phyloP scores from a whole-genome alignment of 2,329 filamentous ascomycete genomes.

The Diaporthe helianthi region DNA sequence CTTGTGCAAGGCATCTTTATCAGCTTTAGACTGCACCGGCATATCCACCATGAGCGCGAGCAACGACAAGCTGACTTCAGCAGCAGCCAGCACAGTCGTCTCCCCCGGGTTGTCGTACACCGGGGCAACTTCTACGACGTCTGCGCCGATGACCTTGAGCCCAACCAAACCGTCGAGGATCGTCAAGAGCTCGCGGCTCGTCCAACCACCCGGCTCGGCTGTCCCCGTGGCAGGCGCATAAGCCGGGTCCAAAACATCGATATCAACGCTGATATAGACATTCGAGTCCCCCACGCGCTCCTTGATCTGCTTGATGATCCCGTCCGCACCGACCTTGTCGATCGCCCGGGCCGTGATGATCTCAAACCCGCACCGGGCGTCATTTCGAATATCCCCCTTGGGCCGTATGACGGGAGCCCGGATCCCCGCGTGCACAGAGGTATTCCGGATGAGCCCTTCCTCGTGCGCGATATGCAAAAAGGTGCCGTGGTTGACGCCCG shows the following conservation, averaged over 20 bases:
- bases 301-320: constrained; percentile 70
- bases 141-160: constrained; percentile 77
- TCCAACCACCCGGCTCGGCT: constrained; percentile 82
- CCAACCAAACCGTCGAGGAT: constrained; percentile 75
- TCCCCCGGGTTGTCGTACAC: constrained; percentile 78
- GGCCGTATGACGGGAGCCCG: constrained; percentile 58
- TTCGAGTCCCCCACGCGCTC: constrained; percentile 57
- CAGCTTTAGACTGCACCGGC: constrained; percentile 34
- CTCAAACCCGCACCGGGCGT: constrained; percentile 64
- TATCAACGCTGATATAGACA: constrained; percentile 78
- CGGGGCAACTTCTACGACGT: constrained; percentile 82
- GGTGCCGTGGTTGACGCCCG: constrained; percentile 63
- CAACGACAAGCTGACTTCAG: constrained; percentile 35
- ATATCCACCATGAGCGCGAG: constrained; percentile 37
- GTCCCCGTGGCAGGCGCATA: constrained; percentile 73
- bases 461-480: constrained; percentile 69
- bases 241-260: constrained; percentile 79
- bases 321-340: constrained; percentile 71
- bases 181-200: constrained; percentile 76
- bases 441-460: constrained; percentile 63
- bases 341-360: constrained; percentile 69
- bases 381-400: constrained; percentile 59
- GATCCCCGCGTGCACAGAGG: constrained; percentile 68
- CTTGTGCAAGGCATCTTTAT: background rate
- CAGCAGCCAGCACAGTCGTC: constrained; percentile 56